phyloP scores from a whole-genome alignment of 2,329 filamentous ascomycete species.

The Fusarium sp. region DNA sequence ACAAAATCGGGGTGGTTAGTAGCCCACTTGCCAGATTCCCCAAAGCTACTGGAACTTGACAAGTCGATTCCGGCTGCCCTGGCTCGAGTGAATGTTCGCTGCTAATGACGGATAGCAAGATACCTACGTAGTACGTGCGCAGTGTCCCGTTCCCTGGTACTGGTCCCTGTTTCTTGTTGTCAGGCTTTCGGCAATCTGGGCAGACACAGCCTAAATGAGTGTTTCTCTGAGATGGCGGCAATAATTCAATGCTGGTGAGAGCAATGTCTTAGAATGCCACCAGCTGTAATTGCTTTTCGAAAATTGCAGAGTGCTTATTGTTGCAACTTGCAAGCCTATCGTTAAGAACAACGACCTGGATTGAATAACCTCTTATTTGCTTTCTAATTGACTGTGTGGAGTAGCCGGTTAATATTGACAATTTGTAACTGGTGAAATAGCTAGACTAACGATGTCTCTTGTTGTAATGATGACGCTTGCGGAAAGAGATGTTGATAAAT shows the following conservation, averaged over 20 bases:
- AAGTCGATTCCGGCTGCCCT: conserved; percentile 3
- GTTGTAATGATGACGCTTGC: conserved; percentile 28
- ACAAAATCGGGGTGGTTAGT: conserved; percentile 3
- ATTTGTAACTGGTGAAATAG: not conserved
- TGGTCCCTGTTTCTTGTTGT: conserved; percentile 24
- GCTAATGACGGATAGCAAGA: conserved; percentile 1
- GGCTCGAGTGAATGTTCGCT: not conserved
- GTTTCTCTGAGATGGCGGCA: not conserved
- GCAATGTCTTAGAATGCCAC: conserved; percentile 37
- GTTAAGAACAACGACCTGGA: not conserved
- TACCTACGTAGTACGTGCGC: no score
- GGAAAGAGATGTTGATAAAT: not conserved
- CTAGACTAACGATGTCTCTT: no score
- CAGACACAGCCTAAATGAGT: conserved; percentile 9
- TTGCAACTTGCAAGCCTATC: not conserved
- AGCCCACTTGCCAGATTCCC: not conserved
- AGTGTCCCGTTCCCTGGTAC: not conserved
- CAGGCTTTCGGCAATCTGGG: conserved; percentile 24
- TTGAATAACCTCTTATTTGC: not conserved
- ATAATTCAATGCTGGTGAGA: conserved; percentile 2
- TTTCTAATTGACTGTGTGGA: not conserved
- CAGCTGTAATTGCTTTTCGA: conserved; percentile 21
- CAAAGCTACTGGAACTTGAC: not conserved
- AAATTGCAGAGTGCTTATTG: not conserved
- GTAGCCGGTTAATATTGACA: not conserved